Evolutionary conservation across 257 asterid genomes (phyloP), one percentile per base, ranked within the genome.

Genomic region (Petrea volubilis): DNA sequence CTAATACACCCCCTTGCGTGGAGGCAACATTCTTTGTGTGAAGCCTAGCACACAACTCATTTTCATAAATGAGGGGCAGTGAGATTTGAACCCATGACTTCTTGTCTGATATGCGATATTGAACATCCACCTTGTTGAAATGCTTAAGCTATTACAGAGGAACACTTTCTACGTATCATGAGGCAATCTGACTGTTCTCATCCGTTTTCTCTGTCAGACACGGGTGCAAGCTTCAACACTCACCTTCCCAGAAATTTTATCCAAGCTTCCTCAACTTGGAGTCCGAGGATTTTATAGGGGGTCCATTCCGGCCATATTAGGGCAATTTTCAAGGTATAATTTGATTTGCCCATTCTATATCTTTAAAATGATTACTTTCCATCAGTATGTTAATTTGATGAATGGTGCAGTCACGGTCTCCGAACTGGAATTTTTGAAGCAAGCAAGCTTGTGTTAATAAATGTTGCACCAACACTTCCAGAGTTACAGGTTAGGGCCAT

Each of bases 351-450:
- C 25, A 23, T 44, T 70, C 49, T 44, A 60, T 58, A 34, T 10
- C 24, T 51, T 28, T 7, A n/a, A 33, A 63, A 24, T 49, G n/a
- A 25, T 63, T 60, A 43, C 38, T 72, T 36, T 31, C 36, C 43
- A 18, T 49, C 14, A 7, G 40, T 9, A 65, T 62, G 29, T 64
- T 63, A 70, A 64, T 44, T 68, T 43, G 24, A 64, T 52, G 21
- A 53, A 64, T 74, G 18, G 29, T 71, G 74, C 92, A 95, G 98
- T 76, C 99, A 95, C 74, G 99, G 99, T 52, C 82, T 95, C 76
- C 85, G 99, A 77, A 95, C 98, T 33, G 99, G 99, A 81, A 87
- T 95, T 57, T 84, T 88, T 47, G 99, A 95, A 88, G 98, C 94
- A 66, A 90, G 94, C 95, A 95, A 82, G 84, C 92, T 92, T 77